Percentiles rank a stretch among this genome's conserved stretches.
phyloP scores from a whole-genome alignment of 768 basidiomycete genomes.

The Ramaria rubella region DNA sequence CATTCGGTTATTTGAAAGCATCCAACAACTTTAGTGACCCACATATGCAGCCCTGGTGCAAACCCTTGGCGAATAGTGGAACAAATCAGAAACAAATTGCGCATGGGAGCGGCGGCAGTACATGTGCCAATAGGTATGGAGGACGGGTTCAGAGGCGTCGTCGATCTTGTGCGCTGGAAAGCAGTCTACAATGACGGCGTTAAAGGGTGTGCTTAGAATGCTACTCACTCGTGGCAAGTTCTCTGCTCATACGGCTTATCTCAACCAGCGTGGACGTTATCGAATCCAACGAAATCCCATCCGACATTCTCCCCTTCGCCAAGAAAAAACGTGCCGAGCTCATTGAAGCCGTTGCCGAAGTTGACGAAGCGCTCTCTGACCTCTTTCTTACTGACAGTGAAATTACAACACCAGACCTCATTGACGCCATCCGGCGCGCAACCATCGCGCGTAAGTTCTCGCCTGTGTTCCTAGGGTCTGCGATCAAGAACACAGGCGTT shows the following conservation, averaged over 20 bases:
- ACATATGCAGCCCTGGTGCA: conserved; percentile 69
- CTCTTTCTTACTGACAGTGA: conserved; percentile 79
- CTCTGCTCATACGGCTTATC: conserved; percentile 3
- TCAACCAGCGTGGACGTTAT: conserved; percentile 60
- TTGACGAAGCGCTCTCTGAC: conserved; percentile 92
- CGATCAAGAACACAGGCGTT: conserved; percentile 94
- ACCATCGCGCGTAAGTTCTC: conserved; percentile 88
- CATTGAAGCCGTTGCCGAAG: conserved; percentile 92
- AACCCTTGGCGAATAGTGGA: conserved; percentile 94
- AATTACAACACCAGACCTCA: conserved; percentile 67
- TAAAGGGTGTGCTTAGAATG: conserved; percentile 66
- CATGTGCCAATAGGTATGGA: conserved; percentile 94
- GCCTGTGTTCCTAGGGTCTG: conserved; percentile 94
- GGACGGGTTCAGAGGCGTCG: conserved; percentile 80
- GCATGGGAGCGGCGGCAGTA: conserved; percentile 89
- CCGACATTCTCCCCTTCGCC: conserved; percentile 63
- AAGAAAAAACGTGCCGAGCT: conserved; percentile 83
- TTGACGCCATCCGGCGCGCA: conserved; percentile 79
- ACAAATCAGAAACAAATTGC: conserved; percentile 87
- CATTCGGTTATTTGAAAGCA: not conserved
- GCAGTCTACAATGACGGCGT: conserved; percentile 89
- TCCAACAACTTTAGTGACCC: not conserved
- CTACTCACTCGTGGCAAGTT: too few species aligned
- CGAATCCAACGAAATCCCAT: conserved; percentile 84
- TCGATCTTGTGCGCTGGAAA: conserved; percentile 93